These are phyloP conservation scores for Venturia effusa DNA, from an alignment of 2,329 filamentous ascomycete species.

Conservation along the genomic window DNA sequence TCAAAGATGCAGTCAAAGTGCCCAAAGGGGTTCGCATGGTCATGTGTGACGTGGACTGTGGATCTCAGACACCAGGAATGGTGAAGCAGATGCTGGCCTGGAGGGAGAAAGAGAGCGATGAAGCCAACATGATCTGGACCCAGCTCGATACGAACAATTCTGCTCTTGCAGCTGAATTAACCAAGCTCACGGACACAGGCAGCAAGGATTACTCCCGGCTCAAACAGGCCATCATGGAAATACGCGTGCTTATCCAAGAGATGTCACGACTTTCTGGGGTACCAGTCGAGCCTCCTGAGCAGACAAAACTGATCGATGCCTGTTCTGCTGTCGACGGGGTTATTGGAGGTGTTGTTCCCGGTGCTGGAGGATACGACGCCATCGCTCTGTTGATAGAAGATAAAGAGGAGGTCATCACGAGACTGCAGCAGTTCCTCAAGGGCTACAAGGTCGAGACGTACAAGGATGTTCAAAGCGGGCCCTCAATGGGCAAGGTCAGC, in stretches of 20 bases:
- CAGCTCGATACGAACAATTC: slow-evolving; percentile 66
- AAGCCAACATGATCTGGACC: slow-evolving; percentile 63
- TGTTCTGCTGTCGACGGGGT: slow-evolving; percentile 64
- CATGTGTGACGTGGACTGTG: slow-evolving; percentile 95
- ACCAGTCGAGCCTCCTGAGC: slow-evolving; percentile 78
- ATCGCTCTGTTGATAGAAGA: slow-evolving; percentile 71
- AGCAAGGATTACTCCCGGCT: slow-evolving; percentile 41
- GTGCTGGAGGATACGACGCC: slow-evolving; percentile 89
- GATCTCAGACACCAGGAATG: slow-evolving; percentile 89
- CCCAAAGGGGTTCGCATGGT: slow-evolving; percentile 66
- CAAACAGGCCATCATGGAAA: slow-evolving; percentile 39
- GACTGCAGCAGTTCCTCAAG: slow-evolving; percentile 51
- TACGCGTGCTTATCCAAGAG: slow-evolving; percentile 53
- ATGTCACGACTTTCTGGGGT: slow-evolving; percentile 69
- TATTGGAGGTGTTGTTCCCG: slow-evolving; percentile 83
- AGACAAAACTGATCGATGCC: slow-evolving; percentile 75
- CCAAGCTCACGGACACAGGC: slow-evolving; percentile 32
- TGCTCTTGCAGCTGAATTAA: slow-evolving; percentile 53
- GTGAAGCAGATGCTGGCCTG: slow-evolving; percentile 84
- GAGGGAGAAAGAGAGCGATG: slow-evolving; percentile 53
- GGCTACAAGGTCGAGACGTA: slow-evolving; percentile 43
- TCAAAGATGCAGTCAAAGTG: slow-evolving; percentile 57
- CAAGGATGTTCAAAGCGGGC: neutral
- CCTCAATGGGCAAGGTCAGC: slow-evolving; percentile 50
- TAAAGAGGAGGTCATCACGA: slow-evolving; percentile 49